Base-by-base conservation (phyloP, 202 grass and related monocot species). In the Elaeis oleifera region DNA sequence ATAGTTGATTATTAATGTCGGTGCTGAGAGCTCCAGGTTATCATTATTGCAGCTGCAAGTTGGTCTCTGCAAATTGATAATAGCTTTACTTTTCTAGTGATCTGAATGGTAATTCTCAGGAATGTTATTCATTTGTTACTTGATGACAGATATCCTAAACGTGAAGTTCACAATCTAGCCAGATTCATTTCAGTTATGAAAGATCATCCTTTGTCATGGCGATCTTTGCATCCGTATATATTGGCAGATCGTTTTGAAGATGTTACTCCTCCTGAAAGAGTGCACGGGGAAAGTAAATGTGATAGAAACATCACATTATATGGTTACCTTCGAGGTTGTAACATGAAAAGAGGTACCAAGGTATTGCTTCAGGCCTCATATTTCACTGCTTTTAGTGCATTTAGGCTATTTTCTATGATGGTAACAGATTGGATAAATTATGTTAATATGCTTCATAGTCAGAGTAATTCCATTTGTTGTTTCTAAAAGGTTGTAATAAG, bases 151-250 rank as follows among this genome's bases (percentile, higher is more conserved):
- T 99, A 99, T 74, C 70, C 71, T 4, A 94, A 99, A 84, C 84
- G 88, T 77, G 94, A 99, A 80, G 63, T 86, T 51, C 85, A 94
- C 77, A 99, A 99, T 79, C 94, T 94, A 73, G 88, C 88, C 81
- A 89, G 94, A 67, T 99, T 99, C 67, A 94, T 99, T 72, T 99
- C 94, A 20, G 80, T 94, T 64, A 86, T 84, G 26, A 99, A 94
- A 61, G 79, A 77, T 71, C 32, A 67, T 72, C 78, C 78, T 32
- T 79, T 94, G 72, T 84, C 82, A 61, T 99, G 94, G 94, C 78
- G 88, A 69, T 82, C 86, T 65, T 74, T 85, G 49, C 94, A 99
- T 89, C 85, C 94, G 68, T 94, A 92, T 86, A 70, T 99, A 52
- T 75, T 99, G 60, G 82, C 81, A 63, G 94, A 99, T 75, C 87